Percentiles rank a stretch among this genome's conserved stretches.
These are phyloP conservation scores for Plasmodium knowlesi DNA, from an alignment of 169 alveolate species.

Conservation along the genomic window DNA sequence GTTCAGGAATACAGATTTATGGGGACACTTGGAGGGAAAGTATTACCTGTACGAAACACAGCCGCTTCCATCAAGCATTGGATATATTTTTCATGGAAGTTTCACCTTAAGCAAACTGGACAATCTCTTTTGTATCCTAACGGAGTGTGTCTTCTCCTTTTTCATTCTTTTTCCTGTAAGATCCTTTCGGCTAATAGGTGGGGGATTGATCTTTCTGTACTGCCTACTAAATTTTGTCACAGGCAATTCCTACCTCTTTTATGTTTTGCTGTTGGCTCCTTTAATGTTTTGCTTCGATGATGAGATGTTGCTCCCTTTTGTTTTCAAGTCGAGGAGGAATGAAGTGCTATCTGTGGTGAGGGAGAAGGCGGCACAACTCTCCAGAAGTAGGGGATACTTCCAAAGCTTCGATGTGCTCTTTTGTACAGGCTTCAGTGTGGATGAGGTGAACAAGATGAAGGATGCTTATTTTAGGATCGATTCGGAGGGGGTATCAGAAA, in stretches of 20 bases:
- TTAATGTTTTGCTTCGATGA: constrained; percentile 68
- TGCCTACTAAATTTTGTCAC: constrained; percentile 31
- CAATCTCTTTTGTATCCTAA: constrained; percentile 50
- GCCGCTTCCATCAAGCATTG: constrained; percentile 31
- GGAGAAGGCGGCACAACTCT: background rate
- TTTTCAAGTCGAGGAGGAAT: constrained; percentile 19
- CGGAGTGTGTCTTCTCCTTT: constrained; percentile 47
- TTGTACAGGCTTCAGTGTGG: constrained; percentile 19
- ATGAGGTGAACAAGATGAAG: constrained; percentile 14
- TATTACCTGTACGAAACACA: constrained; percentile 57
- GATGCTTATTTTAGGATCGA: constrained; percentile 27
- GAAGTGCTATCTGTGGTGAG: constrained; percentile 31
- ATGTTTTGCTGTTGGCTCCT: constrained; percentile 58
- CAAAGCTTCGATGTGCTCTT: constrained; percentile 38
- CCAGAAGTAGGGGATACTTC: constrained; percentile 13
- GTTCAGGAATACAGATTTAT: constrained; percentile 22
- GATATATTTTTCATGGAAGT: constrained; percentile 6
- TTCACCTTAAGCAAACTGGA: constrained; percentile 12
- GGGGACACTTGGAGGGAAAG: constrained; percentile 48
- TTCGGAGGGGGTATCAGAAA: background rate
- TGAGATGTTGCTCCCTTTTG: constrained; percentile 14
- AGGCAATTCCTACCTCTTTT: constrained; percentile 51
- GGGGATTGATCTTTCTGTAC: constrained; percentile 15
- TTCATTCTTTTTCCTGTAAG: constrained; percentile 59
- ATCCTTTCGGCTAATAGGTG: constrained; percentile 37